These are phyloP conservation scores for Colletotrichum falcatum DNA, from an alignment of 2,329 filamentous ascomycete species.

Conservation along the genomic window DNA sequence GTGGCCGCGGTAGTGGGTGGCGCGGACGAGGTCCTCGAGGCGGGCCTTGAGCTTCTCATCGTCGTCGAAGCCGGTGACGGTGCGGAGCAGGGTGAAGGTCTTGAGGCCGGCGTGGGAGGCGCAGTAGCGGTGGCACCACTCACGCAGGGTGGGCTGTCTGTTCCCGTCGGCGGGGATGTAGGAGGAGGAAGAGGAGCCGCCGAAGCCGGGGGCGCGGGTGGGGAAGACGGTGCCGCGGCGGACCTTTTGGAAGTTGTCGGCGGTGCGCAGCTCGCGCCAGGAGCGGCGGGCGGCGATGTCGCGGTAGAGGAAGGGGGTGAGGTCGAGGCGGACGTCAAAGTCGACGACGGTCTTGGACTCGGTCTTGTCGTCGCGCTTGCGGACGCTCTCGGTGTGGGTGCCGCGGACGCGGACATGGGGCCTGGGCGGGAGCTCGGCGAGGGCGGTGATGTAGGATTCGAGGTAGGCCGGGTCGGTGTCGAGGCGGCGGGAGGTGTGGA, in stretches of 20 bases:
- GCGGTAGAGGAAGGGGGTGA: conserved; percentile 68
- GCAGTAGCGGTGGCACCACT: conserved; percentile 79
- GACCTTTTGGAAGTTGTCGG: conserved; percentile 69
- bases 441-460: conserved; percentile 56
- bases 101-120: conserved; percentile 69
- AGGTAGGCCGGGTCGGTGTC: conserved; percentile 59
- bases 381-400: conserved; percentile 61
- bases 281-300: conserved; percentile 55
- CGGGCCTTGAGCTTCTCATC: conserved; percentile 59
- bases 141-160: conserved; percentile 44
- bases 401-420: conserved; percentile 65
- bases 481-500: conserved; percentile 59
- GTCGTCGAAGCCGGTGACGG: conserved; percentile 71
- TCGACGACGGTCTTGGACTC: conserved; percentile 63
- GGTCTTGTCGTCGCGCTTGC: conserved; percentile 58
- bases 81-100: conserved; percentile 63
- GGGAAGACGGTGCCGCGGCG: conserved; percentile 73
- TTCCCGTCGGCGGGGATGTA: conserved; percentile 7
- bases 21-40: conserved; percentile 68
- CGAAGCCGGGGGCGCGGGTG: conserved; percentile 61
- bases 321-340: conserved; percentile 69
- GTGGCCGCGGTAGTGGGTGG: conserved; percentile 76
- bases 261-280: conserved; percentile 61
- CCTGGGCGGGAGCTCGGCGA: conserved; percentile 63
- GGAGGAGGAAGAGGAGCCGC: conserved; percentile 43